phyloP scores from a whole-genome alignment of 78 protist genomes.

The Tieghemostelium lacteum region DNA sequence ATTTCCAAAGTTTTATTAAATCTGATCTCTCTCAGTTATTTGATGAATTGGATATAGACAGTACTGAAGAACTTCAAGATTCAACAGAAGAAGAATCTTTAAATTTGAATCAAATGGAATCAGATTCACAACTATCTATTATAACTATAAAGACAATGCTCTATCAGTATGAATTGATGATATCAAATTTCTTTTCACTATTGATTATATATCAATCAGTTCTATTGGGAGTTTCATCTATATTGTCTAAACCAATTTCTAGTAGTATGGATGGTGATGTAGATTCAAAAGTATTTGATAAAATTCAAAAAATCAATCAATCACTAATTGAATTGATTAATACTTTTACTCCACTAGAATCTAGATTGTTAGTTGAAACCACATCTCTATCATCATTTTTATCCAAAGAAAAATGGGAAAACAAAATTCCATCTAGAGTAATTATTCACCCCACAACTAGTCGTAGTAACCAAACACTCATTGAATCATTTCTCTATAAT shows the following conservation, averaged over 20 bases:
- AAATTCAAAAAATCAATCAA: background rate
- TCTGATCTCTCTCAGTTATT: background rate
- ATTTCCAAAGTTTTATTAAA: background rate
- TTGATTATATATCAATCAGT: background rate
- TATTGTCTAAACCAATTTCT: no score
- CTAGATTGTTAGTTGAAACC: conserved; percentile 9
- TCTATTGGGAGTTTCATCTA: no score
- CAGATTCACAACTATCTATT: conserved; percentile 30
- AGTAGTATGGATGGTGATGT: no score
- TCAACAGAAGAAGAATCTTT: background rate
- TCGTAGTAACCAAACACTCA: conserved; percentile 24
- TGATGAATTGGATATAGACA: background rate
- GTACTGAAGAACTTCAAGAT: background rate
- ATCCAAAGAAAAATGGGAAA: conserved; percentile 45
- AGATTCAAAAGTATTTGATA: conserved; percentile 1
- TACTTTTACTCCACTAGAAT: background rate
- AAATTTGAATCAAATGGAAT: background rate
- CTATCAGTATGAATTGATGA: conserved; percentile 29
- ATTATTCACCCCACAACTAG: no score
- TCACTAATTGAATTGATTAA: no score
- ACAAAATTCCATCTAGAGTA: conserved; percentile 31
- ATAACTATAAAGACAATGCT: conserved; percentile 21
- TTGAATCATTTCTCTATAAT: conserved; percentile 13
- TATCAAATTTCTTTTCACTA: conserved; percentile 40
- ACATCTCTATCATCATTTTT: conserved; percentile 12